Conservation (phyloP, 139 green algal species). For the Microglena sp. region DNA sequence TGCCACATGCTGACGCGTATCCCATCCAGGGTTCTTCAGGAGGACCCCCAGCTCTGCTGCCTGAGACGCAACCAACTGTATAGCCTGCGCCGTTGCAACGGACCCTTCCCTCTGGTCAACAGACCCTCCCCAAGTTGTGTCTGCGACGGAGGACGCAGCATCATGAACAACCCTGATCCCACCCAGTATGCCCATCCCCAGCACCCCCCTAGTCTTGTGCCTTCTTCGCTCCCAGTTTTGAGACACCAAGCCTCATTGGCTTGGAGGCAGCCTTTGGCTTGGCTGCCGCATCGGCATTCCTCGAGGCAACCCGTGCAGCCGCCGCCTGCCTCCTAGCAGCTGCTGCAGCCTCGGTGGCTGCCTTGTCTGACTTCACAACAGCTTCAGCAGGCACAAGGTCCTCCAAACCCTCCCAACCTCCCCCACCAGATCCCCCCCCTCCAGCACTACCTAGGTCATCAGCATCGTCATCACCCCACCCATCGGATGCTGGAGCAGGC, state of each 20-base stretch:
- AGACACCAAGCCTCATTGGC: slow-evolving; percentile 11
- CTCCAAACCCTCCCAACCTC: background rate
- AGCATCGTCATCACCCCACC: slow-evolving; percentile 11
- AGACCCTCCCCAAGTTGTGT: too few species aligned
- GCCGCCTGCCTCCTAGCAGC: background rate
- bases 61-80: too few species aligned
- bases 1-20: too few species aligned
- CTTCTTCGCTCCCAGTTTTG: slow-evolving; percentile 18
- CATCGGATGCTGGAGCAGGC: background rate
- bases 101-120: too few species aligned
- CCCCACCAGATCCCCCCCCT: background rate
- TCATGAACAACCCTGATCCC: background rate
- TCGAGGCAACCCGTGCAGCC: background rate
- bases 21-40: too few species aligned
- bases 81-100: too few species aligned
- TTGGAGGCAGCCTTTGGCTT: background rate
- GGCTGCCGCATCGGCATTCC: background rate
- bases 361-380: background rate
- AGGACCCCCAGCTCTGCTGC: too few species aligned
- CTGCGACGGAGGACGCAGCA: background rate
- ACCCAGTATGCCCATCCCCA: background rate
- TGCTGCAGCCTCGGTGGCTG: background rate
- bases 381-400: background rate
- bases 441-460: background rate
- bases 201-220: background rate